Conservation (phyloP, 2,329 filamentous ascomycete species). For the Tolypocladium endophyticum region DNA sequence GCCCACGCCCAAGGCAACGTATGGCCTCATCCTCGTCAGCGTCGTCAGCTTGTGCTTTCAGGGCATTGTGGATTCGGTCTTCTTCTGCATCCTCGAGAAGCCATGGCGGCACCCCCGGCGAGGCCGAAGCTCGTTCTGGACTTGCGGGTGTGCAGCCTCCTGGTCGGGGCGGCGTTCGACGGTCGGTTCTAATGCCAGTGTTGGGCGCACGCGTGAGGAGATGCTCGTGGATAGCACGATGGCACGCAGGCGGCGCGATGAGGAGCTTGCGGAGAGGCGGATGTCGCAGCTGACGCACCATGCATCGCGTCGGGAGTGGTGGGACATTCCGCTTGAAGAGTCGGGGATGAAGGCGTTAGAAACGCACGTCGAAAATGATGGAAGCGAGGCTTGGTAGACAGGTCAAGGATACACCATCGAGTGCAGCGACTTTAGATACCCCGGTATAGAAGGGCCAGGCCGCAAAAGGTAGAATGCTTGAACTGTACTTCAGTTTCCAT, state of each 20-base stretch:
- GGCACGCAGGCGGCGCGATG: constrained; percentile 36
- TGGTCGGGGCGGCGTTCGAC: not conserved
- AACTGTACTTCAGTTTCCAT: not conserved
- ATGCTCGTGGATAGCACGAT: constrained; percentile 38
- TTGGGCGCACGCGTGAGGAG: constrained; percentile 40
- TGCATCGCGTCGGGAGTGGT: constrained; percentile 15
- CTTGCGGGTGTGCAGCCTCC: not conserved
- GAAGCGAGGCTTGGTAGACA: not conserved
- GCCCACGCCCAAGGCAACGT: constrained; percentile 31
- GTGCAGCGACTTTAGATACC: not conserved
- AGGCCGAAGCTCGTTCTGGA: not conserved
- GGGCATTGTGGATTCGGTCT: constrained; percentile 54
- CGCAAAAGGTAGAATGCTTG: not conserved
- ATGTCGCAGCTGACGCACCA: constrained; percentile 9
- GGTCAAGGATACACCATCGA: not conserved
- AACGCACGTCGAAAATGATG: too few relatives aligned
- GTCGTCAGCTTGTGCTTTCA: constrained; percentile 53
- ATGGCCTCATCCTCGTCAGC: constrained; percentile 41
- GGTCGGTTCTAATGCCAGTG: constrained; percentile 10
- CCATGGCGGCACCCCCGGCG: constrained; percentile 43
- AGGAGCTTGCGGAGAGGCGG: constrained; percentile 30
- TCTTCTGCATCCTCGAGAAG: constrained; percentile 61
- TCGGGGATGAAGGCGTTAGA: not conserved
- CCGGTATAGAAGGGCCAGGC: not conserved
- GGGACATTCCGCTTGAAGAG: constrained; percentile 13